Percentiles rank a stretch among this genome's conserved stretches.
Evolutionary conservation across 2,329 filamentous ascomycete genomes (phyloP).

Genomic region (Fusarium haematococcum): DNA sequence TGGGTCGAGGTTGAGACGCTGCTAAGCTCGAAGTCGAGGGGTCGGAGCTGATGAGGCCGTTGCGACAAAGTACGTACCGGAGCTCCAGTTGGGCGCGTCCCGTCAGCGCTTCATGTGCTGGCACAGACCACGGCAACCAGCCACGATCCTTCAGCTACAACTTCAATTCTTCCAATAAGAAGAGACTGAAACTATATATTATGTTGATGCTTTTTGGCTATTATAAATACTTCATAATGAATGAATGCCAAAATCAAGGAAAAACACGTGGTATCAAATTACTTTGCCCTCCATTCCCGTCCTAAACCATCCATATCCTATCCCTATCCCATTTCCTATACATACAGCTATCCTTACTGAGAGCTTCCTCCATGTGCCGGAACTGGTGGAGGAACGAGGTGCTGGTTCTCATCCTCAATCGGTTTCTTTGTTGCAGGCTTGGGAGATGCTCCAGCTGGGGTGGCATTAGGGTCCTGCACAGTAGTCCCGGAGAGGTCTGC

Average conservation of each 20-base stretch:
- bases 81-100: not conserved
- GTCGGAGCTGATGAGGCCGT: conserved; percentile 19
- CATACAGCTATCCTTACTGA: not conserved
- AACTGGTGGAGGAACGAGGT: conserved; percentile 22
- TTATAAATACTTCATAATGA: conserved; percentile 5
- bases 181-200: not conserved
- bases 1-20: not conserved
- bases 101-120: not conserved
- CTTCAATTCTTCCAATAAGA: not conserved
- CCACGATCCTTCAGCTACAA: not conserved
- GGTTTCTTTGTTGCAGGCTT: conserved; percentile 23
- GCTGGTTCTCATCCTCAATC: conserved; percentile 16
- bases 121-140: conserved; percentile 13
- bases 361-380: conserved; percentile 11
- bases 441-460: conserved; percentile 2
- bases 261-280: conserved; percentile 21
- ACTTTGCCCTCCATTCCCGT: conserved; percentile 5
- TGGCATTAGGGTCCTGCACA: conserved; percentile 33
- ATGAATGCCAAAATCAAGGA: not conserved
- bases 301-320: not conserved
- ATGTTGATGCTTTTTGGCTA: not conserved
- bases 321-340: not conserved
- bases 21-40: conserved; percentile 26
- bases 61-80: conserved; percentile 25
- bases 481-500: conserved; percentile 46